phyloP scores from a whole-genome alignment of 23 red algal genomes.

The Agarophyton chilense region DNA sequence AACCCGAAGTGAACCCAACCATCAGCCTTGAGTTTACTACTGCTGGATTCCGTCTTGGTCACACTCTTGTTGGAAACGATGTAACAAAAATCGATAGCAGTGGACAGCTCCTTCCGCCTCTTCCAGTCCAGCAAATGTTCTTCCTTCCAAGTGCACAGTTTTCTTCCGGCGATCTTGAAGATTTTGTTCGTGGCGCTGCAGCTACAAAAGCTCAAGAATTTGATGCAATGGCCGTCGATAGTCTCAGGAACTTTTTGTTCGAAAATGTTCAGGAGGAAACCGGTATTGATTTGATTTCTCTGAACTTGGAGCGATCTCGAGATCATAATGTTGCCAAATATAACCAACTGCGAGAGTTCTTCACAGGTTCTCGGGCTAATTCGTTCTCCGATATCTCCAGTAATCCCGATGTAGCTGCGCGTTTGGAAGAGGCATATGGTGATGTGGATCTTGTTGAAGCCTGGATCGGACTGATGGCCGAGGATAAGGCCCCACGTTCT shows the following conservation, averaged over 20 bases:
- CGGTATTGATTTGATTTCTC: constrained; percentile 53
- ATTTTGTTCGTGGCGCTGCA: constrained; percentile 41
- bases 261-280: constrained; percentile 12
- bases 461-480: constrained; percentile 64
- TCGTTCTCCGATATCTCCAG: constrained; percentile 23
- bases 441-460: constrained; percentile 44
- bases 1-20: constrained; percentile 18
- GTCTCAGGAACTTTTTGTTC: constrained; percentile 66
- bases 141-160: not conserved
- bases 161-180: not conserved
- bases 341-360: constrained; percentile 27
- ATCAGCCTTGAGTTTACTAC: constrained; percentile 53
- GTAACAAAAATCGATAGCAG: constrained; percentile 6
- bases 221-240: constrained; percentile 23
- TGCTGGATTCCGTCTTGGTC: constrained; percentile 58
- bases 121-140: constrained; percentile 1
- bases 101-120: not conserved
- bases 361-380: not conserved
- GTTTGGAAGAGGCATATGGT: constrained; percentile 26
- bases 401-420: not conserved
- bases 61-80: constrained; percentile 57
- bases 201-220: constrained; percentile 31
- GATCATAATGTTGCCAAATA: constrained; percentile 50
- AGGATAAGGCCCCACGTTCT: constrained; percentile 29
- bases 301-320: constrained; percentile 60